These are phyloP conservation scores for Candida maltosa DNA, from an alignment of 805 yeast species.

Conservation along the genomic window DNA sequence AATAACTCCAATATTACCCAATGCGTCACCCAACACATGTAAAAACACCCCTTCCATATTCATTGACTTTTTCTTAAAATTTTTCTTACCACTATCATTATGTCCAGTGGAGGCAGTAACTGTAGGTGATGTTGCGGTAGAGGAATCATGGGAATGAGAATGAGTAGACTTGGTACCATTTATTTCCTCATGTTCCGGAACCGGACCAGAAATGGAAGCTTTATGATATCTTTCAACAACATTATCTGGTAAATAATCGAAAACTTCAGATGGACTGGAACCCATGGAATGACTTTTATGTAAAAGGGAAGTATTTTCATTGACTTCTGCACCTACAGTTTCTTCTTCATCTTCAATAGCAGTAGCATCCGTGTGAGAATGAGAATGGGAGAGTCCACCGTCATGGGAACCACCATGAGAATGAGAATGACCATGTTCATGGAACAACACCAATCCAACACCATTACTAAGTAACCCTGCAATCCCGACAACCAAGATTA, in stretches of 20 bases:
- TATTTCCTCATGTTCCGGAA: slow-evolving; percentile 6
- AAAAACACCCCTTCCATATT: slow-evolving; percentile 97
- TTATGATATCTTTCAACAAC: slow-evolving; percentile 43
- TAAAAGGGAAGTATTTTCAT: slow-evolving; percentile 7
- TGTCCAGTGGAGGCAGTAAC: neutral
- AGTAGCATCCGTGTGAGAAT: slow-evolving; percentile 17
- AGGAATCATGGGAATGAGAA: slow-evolving; percentile 4
- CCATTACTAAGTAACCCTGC: slow-evolving; percentile 82
- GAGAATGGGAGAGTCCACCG: slow-evolving; percentile 29
- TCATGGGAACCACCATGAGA: slow-evolving; percentile 53
- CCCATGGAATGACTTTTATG: neutral
- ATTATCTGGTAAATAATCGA: slow-evolving; percentile 43
- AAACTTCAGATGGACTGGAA: slow-evolving; percentile 18
- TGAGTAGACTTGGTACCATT: slow-evolving; percentile 1
- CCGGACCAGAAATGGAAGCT: slow-evolving; percentile 26
- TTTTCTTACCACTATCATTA: slow-evolving; percentile 6
- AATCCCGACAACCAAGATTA: slow-evolving; percentile 76
- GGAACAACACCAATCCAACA: slow-evolving; percentile 82
- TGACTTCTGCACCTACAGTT: slow-evolving; percentile 4
- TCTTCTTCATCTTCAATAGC: slow-evolving; percentile 1
- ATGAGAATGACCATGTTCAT: slow-evolving; percentile 57
- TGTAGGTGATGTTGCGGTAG: neutral
- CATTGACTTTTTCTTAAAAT: slow-evolving; percentile 54
- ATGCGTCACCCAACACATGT: slow-evolving; percentile 94
- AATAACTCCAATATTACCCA: slow-evolving; percentile 93